These are phyloP conservation scores for Bipolaris zeicola DNA, from an alignment of 2,329 filamentous ascomycete species.

Conservation along the genomic window DNA sequence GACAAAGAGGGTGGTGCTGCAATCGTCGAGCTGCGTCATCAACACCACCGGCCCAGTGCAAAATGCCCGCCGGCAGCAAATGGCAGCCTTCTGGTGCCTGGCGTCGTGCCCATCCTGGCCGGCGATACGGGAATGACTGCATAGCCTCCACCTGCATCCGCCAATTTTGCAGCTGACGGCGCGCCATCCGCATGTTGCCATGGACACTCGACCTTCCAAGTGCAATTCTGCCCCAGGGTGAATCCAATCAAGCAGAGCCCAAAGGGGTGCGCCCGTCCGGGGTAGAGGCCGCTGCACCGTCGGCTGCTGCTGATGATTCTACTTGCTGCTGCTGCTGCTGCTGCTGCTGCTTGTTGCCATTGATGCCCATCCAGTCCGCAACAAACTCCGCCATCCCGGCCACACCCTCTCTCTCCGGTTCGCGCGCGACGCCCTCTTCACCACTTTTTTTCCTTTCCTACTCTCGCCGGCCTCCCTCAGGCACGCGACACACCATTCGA, in stretches of 20 bases:
- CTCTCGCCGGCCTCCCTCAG: slow-evolving; percentile 15
- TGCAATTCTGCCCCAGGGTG: slow-evolving; percentile 3
- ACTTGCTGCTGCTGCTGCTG: slow-evolving; percentile 3
- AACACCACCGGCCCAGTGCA: slow-evolving; percentile 8
- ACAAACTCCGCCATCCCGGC: slow-evolving; percentile 22
- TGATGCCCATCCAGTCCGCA: slow-evolving; percentile 35
- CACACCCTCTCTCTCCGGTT: slow-evolving; percentile 6
- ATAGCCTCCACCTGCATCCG: slow-evolving; percentile 27
- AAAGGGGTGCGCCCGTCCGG: neutral
- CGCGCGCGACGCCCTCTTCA: slow-evolving; percentile 10
- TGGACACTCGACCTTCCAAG: neutral
- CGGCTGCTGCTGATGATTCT: slow-evolving; percentile 8
- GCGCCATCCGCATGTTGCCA: slow-evolving; percentile 3
- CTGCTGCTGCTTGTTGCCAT: slow-evolving; percentile 18
- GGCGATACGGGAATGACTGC: slow-evolving; percentile 22
- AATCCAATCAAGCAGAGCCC: neutral
- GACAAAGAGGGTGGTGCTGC: slow-evolving; percentile 18
- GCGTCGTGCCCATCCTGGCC: slow-evolving; percentile 18
- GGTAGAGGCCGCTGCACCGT: slow-evolving; percentile 19
- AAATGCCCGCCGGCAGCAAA: slow-evolving; percentile 36
- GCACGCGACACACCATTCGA: slow-evolving; percentile 26
- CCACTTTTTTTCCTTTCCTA: slow-evolving; percentile 1
- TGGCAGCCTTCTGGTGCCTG: slow-evolving; percentile 29
- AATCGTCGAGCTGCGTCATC: slow-evolving; percentile 16
- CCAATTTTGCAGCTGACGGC: slow-evolving; percentile 15